Evolutionary conservation across 1,284 basidiomycete species (phyloP).

Genomic region (Rhodotorula sp.): DNA sequence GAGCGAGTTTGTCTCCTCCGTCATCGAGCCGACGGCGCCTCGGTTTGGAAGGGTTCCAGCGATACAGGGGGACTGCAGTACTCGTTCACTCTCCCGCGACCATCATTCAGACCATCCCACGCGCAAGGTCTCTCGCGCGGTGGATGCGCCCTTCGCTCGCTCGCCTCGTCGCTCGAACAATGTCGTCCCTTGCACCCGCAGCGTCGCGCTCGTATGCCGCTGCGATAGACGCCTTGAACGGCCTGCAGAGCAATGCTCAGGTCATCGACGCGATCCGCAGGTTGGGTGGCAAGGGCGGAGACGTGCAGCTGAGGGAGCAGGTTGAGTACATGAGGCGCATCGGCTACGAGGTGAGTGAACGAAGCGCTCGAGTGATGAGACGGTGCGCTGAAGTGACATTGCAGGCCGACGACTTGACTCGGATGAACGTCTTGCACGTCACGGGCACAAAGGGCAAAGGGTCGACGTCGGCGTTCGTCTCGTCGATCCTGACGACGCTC

Average conservation of each 20-base stretch:
- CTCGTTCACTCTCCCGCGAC: no score
- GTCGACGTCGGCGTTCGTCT: conserved; percentile 84
- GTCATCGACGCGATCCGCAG: conserved; percentile 79
- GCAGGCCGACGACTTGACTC: conserved; percentile 78
- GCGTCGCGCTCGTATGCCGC: conserved; percentile 55
- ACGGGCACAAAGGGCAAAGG: conserved; percentile 99
- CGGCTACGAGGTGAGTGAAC: conserved; percentile 73
- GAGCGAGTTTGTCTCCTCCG: no score
- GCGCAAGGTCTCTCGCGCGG: no score
- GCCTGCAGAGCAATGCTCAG: conserved; percentile 81
- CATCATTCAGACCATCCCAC: no score
- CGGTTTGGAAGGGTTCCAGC: no score
- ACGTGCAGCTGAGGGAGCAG: conserved; percentile 82
- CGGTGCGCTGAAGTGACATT: background rate
- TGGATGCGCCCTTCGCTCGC: background rate
- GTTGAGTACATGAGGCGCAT: conserved; percentile 83
- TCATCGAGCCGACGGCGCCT: no score
- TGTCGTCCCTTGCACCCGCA: background rate
- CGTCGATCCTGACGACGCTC: conserved; percentile 44
- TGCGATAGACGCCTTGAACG: conserved; percentile 83
- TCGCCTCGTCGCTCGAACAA: background rate
- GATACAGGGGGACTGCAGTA: no score
- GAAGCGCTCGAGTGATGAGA: background rate
- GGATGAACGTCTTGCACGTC: conserved; percentile 90
- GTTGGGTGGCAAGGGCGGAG: conserved; percentile 65